phyloP scores from a whole-genome alignment of 108 stramenopile species.

The Cylindrotheca fusiformis region DNA sequence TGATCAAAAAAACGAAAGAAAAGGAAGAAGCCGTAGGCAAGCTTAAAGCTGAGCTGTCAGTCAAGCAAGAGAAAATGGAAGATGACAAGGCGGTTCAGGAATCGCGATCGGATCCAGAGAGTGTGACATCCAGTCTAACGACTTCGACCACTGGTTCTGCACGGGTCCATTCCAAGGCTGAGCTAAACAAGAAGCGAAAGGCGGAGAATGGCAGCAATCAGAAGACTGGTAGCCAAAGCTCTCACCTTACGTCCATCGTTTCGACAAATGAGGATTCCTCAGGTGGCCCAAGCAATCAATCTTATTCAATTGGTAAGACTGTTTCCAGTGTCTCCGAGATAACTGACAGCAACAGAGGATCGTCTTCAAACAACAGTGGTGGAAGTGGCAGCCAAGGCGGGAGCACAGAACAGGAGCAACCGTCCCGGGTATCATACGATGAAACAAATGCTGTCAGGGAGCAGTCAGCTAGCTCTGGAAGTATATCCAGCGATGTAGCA shows the following conservation, averaged over 20 bases:
- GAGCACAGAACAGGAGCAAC: slow-evolving; percentile 3
- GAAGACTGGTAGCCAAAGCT: slow-evolving; percentile 5
- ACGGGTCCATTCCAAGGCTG: background rate
- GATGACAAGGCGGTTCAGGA: slow-evolving; percentile 61
- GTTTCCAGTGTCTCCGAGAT: slow-evolving; percentile 60
- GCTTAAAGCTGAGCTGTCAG: slow-evolving; percentile 48
- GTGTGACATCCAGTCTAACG: slow-evolving; percentile 69
- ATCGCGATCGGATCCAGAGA: slow-evolving; percentile 64
- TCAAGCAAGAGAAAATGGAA: slow-evolving; percentile 41
- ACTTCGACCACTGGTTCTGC: slow-evolving; percentile 21
- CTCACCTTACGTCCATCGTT: slow-evolving; percentile 11
- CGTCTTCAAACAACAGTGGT: slow-evolving; percentile 32
- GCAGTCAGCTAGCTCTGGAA: slow-evolving; percentile 24
- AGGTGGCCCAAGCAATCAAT: slow-evolving; percentile 41
- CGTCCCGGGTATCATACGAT: background rate
- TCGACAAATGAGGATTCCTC: slow-evolving; percentile 25
- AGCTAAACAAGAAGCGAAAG: slow-evolving; percentile 11
- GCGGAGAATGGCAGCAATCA: slow-evolving; percentile 3
- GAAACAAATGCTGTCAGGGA: background rate
- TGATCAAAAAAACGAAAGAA: slow-evolving; percentile 53
- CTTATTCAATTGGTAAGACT: slow-evolving; percentile 48
- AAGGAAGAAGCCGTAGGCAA: slow-evolving; percentile 62
- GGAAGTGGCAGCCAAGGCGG: slow-evolving; percentile 9
- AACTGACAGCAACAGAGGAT: slow-evolving; percentile 64
- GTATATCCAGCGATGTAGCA: slow-evolving; percentile 65